Base-by-base conservation (phyloP, 495 filamentous ascomycete species). In the Xylaria longipes region DNA sequence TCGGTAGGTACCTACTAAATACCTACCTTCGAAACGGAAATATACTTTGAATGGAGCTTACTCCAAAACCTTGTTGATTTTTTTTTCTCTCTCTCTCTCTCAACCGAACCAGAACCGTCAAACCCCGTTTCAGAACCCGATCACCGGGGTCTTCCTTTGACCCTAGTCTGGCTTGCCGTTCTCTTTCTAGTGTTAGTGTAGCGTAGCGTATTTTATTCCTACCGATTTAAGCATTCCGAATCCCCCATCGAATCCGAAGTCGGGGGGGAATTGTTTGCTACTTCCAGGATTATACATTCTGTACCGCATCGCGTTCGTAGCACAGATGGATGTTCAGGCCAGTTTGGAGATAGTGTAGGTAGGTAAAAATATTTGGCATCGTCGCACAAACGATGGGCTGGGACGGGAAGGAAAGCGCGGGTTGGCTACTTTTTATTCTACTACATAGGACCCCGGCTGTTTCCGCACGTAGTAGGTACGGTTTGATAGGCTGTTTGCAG, bases 401-500 rank as follows among this genome's bases (percentile, higher is more conserved):
- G 56, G 50, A 54, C 12, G 50, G 3, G 25, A 5, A 27, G 6
- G 27, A 20, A 7, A 2, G 27, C 57, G 33, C 35, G 33, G 31
- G 33, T 56, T 56, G 57, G 33, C 22, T 57, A 20, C 3, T 35
- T 56, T 17, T 9, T 56, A n/a, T 17, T 11, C 9, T 5, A 22
- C 11, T 48, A 22, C 12, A 29, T 1, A 37, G 17, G 37, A 33
- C 31, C 31, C 14, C 20, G 57, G 57, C 57, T 22, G 57, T 11
- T 60, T 37, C 20, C 57, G 31, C 11, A 37, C 33, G 17, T 37
- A 11, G 57, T 1, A 29, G 14, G 52, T 12, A 54, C 12, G 52
- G 27, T 57, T 27, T 25, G 54, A 31, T 58, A 58, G 54, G 54
- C n/a, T 35, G 54, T 58, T 58, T 58, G 54, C 14, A 35, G 54